Conservation (phyloP, 345 rosid genomes). For the Ailanthus altissimus region DNA sequence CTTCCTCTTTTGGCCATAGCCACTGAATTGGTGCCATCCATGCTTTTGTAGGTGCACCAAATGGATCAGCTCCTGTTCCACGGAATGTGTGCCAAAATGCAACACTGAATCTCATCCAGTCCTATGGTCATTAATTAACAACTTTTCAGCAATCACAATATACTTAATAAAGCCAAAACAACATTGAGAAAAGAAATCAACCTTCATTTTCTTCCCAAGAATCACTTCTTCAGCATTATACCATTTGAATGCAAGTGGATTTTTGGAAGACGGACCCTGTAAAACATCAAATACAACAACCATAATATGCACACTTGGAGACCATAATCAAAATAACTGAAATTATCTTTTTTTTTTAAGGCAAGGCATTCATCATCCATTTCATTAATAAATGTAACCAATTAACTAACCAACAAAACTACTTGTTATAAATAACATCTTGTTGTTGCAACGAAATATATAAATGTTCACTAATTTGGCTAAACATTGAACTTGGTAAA, state of each 20-base stretch:
- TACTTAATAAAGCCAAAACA: background rate
- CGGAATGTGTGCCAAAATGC: constrained; percentile 99
- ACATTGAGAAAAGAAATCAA: constrained; percentile 19
- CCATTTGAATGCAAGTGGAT: constrained; percentile 83
- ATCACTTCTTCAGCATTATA: constrained; percentile 85
- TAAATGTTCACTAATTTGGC: too few relatives aligned
- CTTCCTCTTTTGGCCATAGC: constrained; percentile 98
- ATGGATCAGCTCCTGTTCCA: constrained; percentile 87
- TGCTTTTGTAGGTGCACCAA: constrained; percentile 79
- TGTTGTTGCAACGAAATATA: too few relatives aligned
- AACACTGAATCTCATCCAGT: constrained; percentile 96
- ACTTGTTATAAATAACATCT: too few relatives aligned
- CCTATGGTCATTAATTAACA: constrained; percentile 40
- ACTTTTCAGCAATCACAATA: constrained; percentile 18
- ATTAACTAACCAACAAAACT: too few relatives aligned
- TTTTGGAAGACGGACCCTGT: constrained; percentile 80
- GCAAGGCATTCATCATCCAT: too few relatives aligned
- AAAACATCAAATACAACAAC: background rate
- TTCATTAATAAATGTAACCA: too few relatives aligned
- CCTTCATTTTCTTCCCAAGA: constrained; percentile 99
- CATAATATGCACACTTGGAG: background rate
- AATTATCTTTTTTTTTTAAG: too few relatives aligned
- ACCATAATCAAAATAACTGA: background rate
- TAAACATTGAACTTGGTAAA: too few relatives aligned
- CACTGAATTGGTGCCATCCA: constrained; percentile 94